Conservation (phyloP, 2,329 filamentous ascomycete species). For the Alternaria sp. region DNA sequence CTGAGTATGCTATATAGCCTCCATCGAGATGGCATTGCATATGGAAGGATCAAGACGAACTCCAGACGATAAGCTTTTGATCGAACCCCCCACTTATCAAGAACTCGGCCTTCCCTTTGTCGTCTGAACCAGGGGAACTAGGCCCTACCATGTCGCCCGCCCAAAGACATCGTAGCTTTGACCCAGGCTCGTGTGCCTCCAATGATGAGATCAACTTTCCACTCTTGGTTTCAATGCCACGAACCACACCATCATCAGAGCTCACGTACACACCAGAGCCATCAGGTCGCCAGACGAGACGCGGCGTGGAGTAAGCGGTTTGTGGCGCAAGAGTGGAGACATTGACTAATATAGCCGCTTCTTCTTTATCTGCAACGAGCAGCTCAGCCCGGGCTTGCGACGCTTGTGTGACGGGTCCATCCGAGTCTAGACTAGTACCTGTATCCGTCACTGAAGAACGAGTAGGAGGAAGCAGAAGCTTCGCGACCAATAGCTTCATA, state of each 20-base stretch:
- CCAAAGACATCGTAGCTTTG: constrained; percentile 65
- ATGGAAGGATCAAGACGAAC: constrained; percentile 1
- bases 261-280: constrained; percentile 69
- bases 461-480: constrained; percentile 59
- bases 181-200: constrained; percentile 62
- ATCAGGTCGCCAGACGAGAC: constrained; percentile 66
- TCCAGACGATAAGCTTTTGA: constrained; percentile 65
- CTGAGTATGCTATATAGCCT: not conserved
- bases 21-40: not conserved
- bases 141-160: constrained; percentile 53
- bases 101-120: constrained; percentile 54
- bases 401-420: constrained; percentile 53
- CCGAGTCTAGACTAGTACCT: constrained; percentile 6
- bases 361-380: constrained; percentile 61
- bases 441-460: constrained; percentile 5
- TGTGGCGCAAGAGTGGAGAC: constrained; percentile 67
- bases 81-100: constrained; percentile 70
- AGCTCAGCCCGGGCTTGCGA: constrained; percentile 60
- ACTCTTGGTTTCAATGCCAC: constrained; percentile 64
- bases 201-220: constrained; percentile 63
- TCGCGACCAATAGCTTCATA: constrained; percentile 67
- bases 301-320: constrained; percentile 65
- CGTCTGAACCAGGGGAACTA: constrained; percentile 20
- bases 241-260: constrained; percentile 67
- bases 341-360: constrained; percentile 65